Evolutionary conservation across 257 asterid genomes (phyloP), one percentile per base, ranked within the genome.

Genomic region (Orobanche coerulescens): DNA sequence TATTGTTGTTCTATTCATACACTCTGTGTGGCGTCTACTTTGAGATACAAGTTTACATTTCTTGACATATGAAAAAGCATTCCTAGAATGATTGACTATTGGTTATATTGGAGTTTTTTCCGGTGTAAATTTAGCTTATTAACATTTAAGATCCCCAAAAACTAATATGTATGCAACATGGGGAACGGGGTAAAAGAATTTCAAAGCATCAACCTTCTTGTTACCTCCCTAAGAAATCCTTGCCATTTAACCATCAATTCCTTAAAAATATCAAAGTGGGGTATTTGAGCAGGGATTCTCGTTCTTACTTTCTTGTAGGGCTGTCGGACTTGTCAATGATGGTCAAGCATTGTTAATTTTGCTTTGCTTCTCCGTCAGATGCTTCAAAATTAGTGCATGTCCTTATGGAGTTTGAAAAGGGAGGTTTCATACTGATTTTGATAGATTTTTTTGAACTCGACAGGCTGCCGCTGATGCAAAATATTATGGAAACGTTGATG

Each of bases 401-500:
- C 52, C 39, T 64, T 28, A 10, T 56, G 52, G 49, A 58, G 65
- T 49, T 51, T 52, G 53, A 56, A 57, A 49, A 42, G 54, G 9
- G 19, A 10, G 12, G 36, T 43, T 10, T 10, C 0, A 0, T 16
- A 39, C 4, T 39, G 36, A 28, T 46, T 36, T 28, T 57, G 53
- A 33, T 26, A 4, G 5, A 37, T 52, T 61, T 6, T 54, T 28
- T 52, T 64, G 58, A 33, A 55, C 61, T 40, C 64, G 70, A 19
- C 79, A 91, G 98, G 97, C 97, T 30, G 97, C 97, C 61, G 96
- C 95, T 77, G 99, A 93, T 79, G 97, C 97, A 9, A 93, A 93
- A 71, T 86, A 93, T 78, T 93, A 93, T 66, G 96, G 97, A 36
- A 89, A 93, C 65, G 11, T 61, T 22, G 95, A 83, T 36, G 85